Conservation (phyloP, 805 yeast genomes). For the Ogataea sp. region DNA sequence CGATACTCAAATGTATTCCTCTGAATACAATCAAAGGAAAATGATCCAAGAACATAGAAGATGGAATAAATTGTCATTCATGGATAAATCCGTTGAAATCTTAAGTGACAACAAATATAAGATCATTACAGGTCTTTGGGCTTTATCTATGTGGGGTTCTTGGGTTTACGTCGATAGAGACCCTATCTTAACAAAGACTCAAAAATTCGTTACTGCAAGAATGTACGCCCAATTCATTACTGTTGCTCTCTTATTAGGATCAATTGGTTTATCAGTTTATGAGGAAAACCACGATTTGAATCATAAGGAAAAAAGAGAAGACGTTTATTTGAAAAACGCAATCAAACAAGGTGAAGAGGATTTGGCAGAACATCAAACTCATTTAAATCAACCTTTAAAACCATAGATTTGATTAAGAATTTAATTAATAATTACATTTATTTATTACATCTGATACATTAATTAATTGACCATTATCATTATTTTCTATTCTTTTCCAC, state of each 20-base stretch:
- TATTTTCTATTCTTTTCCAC: too few species aligned
- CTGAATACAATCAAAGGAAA: conserved; percentile 31
- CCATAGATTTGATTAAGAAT: background rate
- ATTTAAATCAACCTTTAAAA: conserved; percentile 1
- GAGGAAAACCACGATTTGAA: conserved; percentile 45
- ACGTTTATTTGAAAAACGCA: conserved; percentile 40
- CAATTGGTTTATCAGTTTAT: conserved; percentile 58
- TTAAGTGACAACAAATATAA: conserved; percentile 53
- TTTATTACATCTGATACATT: too few species aligned
- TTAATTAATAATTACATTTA: background rate
- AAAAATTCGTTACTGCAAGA: conserved; percentile 81
- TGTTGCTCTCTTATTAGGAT: conserved; percentile 59
- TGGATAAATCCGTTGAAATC: conserved; percentile 42
- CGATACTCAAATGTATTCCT: conserved; percentile 53
- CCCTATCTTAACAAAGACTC: conserved; percentile 64
- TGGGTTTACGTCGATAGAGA: conserved; percentile 70
- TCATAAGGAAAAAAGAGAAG: conserved; percentile 25
- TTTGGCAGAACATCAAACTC: conserved; percentile 8
- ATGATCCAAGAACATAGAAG: conserved; percentile 38
- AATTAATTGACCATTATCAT: too few species aligned
- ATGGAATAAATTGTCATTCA: conserved; percentile 41
- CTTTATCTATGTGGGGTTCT: conserved; percentile 71
- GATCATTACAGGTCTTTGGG: conserved; percentile 70
- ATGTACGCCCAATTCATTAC: conserved; percentile 86
- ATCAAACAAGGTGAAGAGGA: conserved; percentile 8